Evolutionary conservation across 106 monocot species (phyloP).

Genomic region (Ottelia alismoides): DNA sequence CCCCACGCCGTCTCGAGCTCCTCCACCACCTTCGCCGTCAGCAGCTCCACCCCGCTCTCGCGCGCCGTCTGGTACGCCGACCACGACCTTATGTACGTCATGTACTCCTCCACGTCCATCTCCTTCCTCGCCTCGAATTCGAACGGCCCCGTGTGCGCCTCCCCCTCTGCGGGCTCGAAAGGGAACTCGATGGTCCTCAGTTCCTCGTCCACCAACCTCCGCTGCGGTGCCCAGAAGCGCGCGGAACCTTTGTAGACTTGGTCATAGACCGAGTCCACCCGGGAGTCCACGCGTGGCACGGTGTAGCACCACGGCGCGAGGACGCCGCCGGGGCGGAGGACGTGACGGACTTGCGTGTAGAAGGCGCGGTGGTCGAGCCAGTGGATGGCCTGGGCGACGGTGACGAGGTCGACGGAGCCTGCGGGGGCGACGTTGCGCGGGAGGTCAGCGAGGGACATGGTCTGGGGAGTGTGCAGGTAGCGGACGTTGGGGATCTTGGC

Average conservation of each 20-base stretch:
- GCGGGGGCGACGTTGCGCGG: slow-evolving; percentile 21
- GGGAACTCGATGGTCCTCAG: slow-evolving; percentile 50
- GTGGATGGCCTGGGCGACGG: slow-evolving; percentile 76
- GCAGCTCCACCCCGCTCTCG: slow-evolving; percentile 50
- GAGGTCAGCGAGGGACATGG: slow-evolving; percentile 17
- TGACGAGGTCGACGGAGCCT: slow-evolving; percentile 49
- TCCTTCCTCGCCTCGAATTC: slow-evolving; percentile 34
- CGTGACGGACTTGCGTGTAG: slow-evolving; percentile 24
- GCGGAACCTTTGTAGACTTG: slow-evolving; percentile 14
- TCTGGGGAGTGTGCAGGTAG: slow-evolving; percentile 36
- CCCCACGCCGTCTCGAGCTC: slow-evolving; percentile 60
- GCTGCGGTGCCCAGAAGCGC: slow-evolving; percentile 34
- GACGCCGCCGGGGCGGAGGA: slow-evolving; percentile 51
- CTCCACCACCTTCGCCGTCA: slow-evolving; percentile 29
- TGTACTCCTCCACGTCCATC: slow-evolving; percentile 28
- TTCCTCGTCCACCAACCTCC: slow-evolving; percentile 38
- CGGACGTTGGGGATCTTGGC: slow-evolving; percentile 39
- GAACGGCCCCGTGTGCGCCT: slow-evolving; percentile 48
- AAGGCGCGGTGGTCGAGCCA: slow-evolving; percentile 77
- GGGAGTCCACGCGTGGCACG: slow-evolving; percentile 21
- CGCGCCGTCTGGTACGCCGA: slow-evolving; percentile 72
- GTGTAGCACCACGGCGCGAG: slow-evolving; percentile 78
- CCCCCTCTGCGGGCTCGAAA: slow-evolving; percentile 52
- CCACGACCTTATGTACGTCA: slow-evolving; percentile 60
- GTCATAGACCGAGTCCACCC: slow-evolving; percentile 31